phyloP scores from a whole-genome alignment of 73 alveolate genomes.

The Paramecium tetraurelia region DNA sequence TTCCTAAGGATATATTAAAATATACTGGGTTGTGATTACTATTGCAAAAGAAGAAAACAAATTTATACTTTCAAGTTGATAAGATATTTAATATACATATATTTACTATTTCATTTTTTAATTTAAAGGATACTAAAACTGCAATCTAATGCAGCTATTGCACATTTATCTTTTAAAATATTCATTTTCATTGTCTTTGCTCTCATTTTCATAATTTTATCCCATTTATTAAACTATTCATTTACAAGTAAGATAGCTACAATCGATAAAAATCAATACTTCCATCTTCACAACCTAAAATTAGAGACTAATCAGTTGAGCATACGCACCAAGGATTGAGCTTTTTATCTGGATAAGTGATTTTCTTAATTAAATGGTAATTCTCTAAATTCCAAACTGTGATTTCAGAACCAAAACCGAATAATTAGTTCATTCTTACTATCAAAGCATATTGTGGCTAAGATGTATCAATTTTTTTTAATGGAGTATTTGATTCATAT shows the following conservation, averaged over 20 bases:
- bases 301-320: background rate
- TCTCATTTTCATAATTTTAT: background rate
- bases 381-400: background rate
- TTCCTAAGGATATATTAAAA: too few relatives aligned
- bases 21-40: too few relatives aligned
- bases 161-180: background rate
- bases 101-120: background rate
- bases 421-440: background rate
- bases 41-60: too few relatives aligned
- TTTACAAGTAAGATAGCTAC: background rate
- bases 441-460: background rate
- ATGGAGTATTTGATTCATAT: background rate
- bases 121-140: background rate
- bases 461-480: background rate
- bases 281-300: background rate
- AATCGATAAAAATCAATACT: background rate
- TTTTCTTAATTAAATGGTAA: background rate
- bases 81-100: background rate
- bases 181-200: background rate
- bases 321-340: background rate
- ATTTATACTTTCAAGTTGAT: slow-evolving; percentile 14
- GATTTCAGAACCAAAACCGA: background rate
- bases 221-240: background rate
- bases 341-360: background rate
- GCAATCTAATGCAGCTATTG: background rate